Conservation (phyloP, 352 stramenopile species). For the Phytophthora multivora region DNA sequence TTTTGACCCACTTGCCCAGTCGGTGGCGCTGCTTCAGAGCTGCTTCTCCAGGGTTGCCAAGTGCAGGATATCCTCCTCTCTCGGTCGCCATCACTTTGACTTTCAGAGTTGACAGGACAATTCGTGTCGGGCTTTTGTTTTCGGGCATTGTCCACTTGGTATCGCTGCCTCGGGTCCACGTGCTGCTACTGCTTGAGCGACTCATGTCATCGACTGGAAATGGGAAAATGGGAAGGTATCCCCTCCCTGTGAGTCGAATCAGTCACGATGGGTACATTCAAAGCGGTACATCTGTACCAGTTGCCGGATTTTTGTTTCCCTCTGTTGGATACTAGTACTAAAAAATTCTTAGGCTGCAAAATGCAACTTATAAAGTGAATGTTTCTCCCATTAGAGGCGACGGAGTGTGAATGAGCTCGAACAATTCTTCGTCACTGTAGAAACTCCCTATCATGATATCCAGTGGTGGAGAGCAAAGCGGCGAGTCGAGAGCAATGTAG, state of each 20-base stretch:
- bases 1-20: conserved; percentile 8
- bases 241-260: neutral
- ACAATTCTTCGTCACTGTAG: conserved; percentile 4
- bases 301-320: neutral
- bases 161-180: conserved; percentile 2
- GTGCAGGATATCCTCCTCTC: neutral
- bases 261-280: neutral
- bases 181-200: conserved; percentile 1
- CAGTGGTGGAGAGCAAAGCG: conserved; percentile 9
- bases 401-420: neutral
- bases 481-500: neutral
- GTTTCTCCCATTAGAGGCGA: neutral
- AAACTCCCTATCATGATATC: neutral
- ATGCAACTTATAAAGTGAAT: too few species aligned
- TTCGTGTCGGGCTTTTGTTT: neutral
- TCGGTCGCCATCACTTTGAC: conserved; percentile 11
- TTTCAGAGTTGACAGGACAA: conserved; percentile 7
- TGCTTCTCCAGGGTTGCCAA: neutral
- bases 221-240: conserved; percentile 1
- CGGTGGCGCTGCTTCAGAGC: neutral
- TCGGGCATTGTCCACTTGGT: neutral
- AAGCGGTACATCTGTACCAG: conserved; percentile 13
- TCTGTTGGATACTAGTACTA: too few species aligned
- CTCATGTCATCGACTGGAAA: neutral
- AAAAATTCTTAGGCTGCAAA: too few species aligned